Percentiles rank a stretch among this genome's conserved stretches.
These are phyloP conservation scores for Ophiostoma sp. DNA, from an alignment of 2,329 filamentous ascomycete genomes.

Conservation along the genomic window DNA sequence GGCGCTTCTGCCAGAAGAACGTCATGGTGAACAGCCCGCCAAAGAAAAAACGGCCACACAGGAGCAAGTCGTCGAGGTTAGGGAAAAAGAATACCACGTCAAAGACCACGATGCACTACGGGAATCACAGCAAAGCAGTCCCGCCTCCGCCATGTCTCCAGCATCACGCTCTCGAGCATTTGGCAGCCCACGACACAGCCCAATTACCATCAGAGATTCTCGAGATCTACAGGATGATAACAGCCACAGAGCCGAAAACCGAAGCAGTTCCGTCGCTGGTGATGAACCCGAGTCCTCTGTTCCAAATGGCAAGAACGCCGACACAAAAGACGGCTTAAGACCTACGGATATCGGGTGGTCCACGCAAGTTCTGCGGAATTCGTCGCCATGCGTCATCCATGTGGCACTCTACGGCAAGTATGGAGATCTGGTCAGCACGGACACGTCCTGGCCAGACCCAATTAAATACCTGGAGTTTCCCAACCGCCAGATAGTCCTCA, in stretches of 20 bases:
- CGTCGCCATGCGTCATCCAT: slow-evolving; percentile 38
- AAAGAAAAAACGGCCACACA: neutral
- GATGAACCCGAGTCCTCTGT: too few relatives aligned
- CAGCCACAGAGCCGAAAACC: neutral
- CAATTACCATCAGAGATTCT: neutral
- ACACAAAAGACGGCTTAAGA: too few relatives aligned
- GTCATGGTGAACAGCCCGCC: neutral
- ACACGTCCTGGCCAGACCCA: slow-evolving; percentile 72
- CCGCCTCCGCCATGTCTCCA: too few relatives aligned
- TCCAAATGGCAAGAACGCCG: too few relatives aligned
- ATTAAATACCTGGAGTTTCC: slow-evolving; percentile 66
- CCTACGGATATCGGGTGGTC: neutral
- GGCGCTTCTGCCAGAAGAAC: neutral
- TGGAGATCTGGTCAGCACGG: slow-evolving; percentile 46
- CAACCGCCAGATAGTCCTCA: slow-evolving; percentile 34
- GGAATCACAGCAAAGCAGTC: too few relatives aligned
- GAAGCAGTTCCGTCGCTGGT: too few relatives aligned
- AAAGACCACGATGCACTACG: neutral
- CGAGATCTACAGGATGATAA: neutral
- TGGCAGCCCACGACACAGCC: neutral
- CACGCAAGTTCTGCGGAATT: slow-evolving; percentile 16
- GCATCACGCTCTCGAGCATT: neutral
- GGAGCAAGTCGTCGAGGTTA: neutral
- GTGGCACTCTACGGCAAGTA: slow-evolving; percentile 43
- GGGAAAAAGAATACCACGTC: neutral